Percentiles rank a stretch among this genome's conserved stretches.
Evolutionary conservation across 139 green algal species (phyloP).

Genomic region (Picochlorum sp.): DNA sequence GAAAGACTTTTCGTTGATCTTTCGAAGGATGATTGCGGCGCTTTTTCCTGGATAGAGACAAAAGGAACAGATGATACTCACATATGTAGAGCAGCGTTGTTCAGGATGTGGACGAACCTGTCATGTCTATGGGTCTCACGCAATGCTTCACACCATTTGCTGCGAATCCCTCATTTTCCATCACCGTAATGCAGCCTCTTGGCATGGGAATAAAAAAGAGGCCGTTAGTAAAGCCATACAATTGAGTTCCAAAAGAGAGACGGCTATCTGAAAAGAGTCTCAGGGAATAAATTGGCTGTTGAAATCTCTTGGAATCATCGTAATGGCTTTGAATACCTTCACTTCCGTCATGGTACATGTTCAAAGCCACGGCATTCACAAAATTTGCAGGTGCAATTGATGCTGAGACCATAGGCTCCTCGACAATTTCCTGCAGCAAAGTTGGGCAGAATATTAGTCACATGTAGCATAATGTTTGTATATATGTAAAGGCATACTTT

Average conservation of each 20-base stretch:
- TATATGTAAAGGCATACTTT: conserved; percentile 12
- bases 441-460: background rate
- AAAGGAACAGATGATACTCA: background rate
- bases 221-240: conserved; percentile 57
- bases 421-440: conserved; percentile 24
- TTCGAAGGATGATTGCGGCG: conserved; percentile 52
- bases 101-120: background rate
- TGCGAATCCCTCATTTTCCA: conserved; percentile 53
- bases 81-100: background rate
- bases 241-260: conserved; percentile 58
- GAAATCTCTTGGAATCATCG: conserved; percentile 56
- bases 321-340: conserved; percentile 68
- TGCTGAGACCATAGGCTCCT: conserved; percentile 36
- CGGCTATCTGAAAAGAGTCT: conserved; percentile 59
- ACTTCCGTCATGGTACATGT: conserved; percentile 67
- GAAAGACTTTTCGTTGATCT: conserved; percentile 32
- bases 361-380: conserved; percentile 51
- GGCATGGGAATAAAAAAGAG: conserved; percentile 64
- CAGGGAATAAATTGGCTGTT: conserved; percentile 49
- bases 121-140: conserved; percentile 59
- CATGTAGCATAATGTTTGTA: conserved; percentile 5
- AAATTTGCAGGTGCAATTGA: conserved; percentile 34
- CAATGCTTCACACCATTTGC: conserved; percentile 66
- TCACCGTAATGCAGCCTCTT: conserved; percentile 55
- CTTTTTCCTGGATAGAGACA: conserved; percentile 38